Evolutionary conservation across 2,329 filamentous ascomycete genomes (phyloP).

Genomic region (Ophiostoma sp.): DNA sequence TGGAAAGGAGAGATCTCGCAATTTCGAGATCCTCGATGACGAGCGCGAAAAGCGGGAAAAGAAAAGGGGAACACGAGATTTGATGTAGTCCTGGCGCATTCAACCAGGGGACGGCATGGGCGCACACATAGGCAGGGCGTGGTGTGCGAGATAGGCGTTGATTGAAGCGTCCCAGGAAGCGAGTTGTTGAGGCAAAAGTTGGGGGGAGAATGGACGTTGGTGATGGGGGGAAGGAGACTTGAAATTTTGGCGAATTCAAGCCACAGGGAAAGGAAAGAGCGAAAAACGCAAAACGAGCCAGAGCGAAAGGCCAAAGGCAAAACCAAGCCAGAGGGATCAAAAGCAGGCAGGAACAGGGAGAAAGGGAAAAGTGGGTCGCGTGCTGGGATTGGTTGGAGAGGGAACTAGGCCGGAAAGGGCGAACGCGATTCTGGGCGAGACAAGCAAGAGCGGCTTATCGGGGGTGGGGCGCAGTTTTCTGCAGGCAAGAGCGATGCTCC

Average conservation of each 20-base stretch:
- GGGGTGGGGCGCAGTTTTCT: slow-evolving; percentile 18
- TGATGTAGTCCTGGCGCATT: slow-evolving; percentile 26
- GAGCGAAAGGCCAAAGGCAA: slow-evolving; percentile 26
- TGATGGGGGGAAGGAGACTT: slow-evolving; percentile 18
- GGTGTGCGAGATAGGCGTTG: background rate
- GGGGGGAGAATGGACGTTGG: slow-evolving; percentile 6
- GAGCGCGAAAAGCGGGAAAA: slow-evolving; percentile 20
- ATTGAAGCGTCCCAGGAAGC: slow-evolving; percentile 7
- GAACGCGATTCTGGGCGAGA: slow-evolving; percentile 12
- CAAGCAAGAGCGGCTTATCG: slow-evolving; percentile 24
- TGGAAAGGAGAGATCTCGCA: slow-evolving; percentile 25
- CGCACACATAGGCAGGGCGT: slow-evolving; percentile 21
- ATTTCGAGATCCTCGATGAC: slow-evolving; percentile 21
- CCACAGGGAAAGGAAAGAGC: slow-evolving; percentile 8
- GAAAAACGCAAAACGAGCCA: slow-evolving; percentile 11
- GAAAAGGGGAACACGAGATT: background rate
- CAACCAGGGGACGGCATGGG: slow-evolving; percentile 25
- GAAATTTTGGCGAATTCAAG: slow-evolving; percentile 29
- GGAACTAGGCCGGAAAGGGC: slow-evolving; percentile 23
- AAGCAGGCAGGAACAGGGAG: slow-evolving; percentile 14
- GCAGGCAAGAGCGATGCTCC: slow-evolving; percentile 4
- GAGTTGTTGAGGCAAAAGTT: slow-evolving; percentile 24
- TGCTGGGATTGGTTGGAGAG: slow-evolving; percentile 14
- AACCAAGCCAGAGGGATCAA: slow-evolving; percentile 3
- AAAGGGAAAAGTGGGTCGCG: slow-evolving; percentile 14